Base-by-base conservation (phyloP, 306 rosid species). In the Coriaria nepalensis region DNA sequence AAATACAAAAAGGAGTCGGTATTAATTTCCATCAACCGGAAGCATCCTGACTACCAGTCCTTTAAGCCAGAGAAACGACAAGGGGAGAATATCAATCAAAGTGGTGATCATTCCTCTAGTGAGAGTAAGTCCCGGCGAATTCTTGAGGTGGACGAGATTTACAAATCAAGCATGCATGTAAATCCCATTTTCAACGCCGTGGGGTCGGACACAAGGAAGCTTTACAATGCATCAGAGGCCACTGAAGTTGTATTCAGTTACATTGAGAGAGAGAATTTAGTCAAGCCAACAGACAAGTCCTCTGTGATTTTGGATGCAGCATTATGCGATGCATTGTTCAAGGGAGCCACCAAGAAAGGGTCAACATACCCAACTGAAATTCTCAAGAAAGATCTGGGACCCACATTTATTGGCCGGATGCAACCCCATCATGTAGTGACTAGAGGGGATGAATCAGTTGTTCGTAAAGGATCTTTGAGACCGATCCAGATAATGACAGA, bases 261-360 rank as follows among this genome's bases (percentile, higher is more conserved):
- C 43, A 40, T 84, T 45, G 95, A 84, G 45, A 74, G 74, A 55
- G 80, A 79, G 63, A 78, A 73, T 66, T 78, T 84, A 59, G 94
- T 84, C 52, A 90, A 79, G 71, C 93, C 68, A 5, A 69, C 82
- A 11, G 15, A 77, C 65, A 84, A 69, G 63, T 68, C 90, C 35
- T 48, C 43, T 14, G 82, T 81, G 45, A 67, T 79, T 61, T 67
- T 90, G 61, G 97, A 90, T 51, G 87, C 66, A 8, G 47, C 63
- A 42, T 61, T 90, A 57, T 90, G 97, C 57, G 92, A 90, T 65
- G 92, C 87, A 39, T 77, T 84, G 38, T 90, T 74, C 70, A 84
- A 79, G 68, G 95, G 97, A 61, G 80, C 77, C 40, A 73, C 84
- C 53, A 90, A 90, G 57, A 90, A 90, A 41, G 97, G 97, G 50